These are phyloP conservation scores for Lentinula edodes DNA, from an alignment of 768 basidiomycete genomes.

Conservation along the genomic window DNA sequence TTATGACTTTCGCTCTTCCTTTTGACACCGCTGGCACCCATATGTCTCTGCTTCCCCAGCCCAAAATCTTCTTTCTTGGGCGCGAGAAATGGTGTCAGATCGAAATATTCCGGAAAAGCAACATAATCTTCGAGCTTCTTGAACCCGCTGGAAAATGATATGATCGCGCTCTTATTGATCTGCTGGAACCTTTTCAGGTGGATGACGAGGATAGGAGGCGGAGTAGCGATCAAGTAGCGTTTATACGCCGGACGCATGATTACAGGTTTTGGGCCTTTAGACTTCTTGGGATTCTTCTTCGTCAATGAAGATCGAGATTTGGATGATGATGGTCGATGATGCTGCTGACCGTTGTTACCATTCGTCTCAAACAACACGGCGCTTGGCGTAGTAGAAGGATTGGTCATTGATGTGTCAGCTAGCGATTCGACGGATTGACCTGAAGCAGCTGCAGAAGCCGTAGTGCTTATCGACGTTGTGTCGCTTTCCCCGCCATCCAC, in stretches of 20 bases:
- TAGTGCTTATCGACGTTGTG: background rate
- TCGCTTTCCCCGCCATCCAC: slow-evolving; percentile 26
- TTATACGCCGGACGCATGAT: slow-evolving; percentile 86
- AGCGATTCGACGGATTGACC: slow-evolving; percentile 16
- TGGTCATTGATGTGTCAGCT: background rate
- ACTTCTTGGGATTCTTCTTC: slow-evolving; percentile 17
- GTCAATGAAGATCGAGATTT: background rate
- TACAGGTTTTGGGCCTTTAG: slow-evolving; percentile 45
- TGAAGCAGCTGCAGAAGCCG: slow-evolving; percentile 19
- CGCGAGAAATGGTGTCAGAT: slow-evolving; percentile 82
- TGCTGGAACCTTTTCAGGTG: slow-evolving; percentile 97
- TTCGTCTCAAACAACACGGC: background rate
- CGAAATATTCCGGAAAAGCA: slow-evolving; percentile 82
- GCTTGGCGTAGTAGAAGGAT: background rate
- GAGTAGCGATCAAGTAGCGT: slow-evolving; percentile 83
- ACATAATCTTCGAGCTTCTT: slow-evolving; percentile 92
- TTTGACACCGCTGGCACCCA: slow-evolving; percentile 5
- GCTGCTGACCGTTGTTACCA: slow-evolving; percentile 22
- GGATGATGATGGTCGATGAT: slow-evolving; percentile 6
- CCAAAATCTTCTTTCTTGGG: slow-evolving; percentile 73
- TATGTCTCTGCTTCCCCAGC: slow-evolving; percentile 27
- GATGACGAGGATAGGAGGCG: slow-evolving; percentile 85
- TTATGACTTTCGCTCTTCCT: slow-evolving; percentile 15
- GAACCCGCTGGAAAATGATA: slow-evolving; percentile 65
- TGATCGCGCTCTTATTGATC: slow-evolving; percentile 52